Percentiles rank a stretch among this genome's conserved stretches.
phyloP scores from a whole-genome alignment of 2,329 filamentous ascomycete species.

The Stachybotrys chartarum region DNA sequence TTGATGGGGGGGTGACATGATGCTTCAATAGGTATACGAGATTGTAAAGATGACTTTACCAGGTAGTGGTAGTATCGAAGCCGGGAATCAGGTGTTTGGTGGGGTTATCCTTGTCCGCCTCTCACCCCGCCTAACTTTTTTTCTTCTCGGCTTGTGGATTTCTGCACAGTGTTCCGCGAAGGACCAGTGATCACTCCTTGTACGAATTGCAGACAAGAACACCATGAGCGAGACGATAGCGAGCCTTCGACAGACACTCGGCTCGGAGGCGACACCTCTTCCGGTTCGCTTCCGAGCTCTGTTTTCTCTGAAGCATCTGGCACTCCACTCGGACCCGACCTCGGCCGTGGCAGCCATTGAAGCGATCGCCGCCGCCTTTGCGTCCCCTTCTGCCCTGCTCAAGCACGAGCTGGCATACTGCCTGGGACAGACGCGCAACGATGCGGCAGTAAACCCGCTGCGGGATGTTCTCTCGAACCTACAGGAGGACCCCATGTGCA shows the following conservation, averaged over 20 bases:
- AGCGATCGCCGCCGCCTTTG: constrained; percentile 83
- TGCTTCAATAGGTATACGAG: too few relatives aligned
- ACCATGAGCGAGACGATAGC: constrained; percentile 34
- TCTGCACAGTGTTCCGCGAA: too few relatives aligned
- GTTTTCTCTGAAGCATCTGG: constrained; percentile 94
- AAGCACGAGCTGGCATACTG: constrained; percentile 98
- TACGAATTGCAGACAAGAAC: neutral
- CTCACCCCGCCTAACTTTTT: constrained; percentile 27
- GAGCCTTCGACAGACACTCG: constrained; percentile 67
- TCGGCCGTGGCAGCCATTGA: constrained; percentile 48
- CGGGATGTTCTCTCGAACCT: constrained; percentile 67
- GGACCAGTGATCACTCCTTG: too few relatives aligned
- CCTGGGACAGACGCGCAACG: constrained; percentile 80
- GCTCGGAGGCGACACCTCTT: constrained; percentile 73
- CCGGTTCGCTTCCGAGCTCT: constrained; percentile 90
- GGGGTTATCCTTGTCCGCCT: constrained; percentile 5
- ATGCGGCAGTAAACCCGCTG: constrained; percentile 65
- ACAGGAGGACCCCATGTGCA: constrained; percentile 87
- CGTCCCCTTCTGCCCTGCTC: constrained; percentile 77
- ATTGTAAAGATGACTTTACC: too few relatives aligned
- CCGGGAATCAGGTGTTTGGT: neutral
- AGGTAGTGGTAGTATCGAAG: too few relatives aligned
- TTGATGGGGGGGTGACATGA: too few relatives aligned
- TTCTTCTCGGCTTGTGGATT: constrained; percentile 11
- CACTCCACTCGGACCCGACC: constrained; percentile 60